Base-by-base conservation (phyloP, 345 rosid genomes). In the Mallotus nudiflorus region DNA sequence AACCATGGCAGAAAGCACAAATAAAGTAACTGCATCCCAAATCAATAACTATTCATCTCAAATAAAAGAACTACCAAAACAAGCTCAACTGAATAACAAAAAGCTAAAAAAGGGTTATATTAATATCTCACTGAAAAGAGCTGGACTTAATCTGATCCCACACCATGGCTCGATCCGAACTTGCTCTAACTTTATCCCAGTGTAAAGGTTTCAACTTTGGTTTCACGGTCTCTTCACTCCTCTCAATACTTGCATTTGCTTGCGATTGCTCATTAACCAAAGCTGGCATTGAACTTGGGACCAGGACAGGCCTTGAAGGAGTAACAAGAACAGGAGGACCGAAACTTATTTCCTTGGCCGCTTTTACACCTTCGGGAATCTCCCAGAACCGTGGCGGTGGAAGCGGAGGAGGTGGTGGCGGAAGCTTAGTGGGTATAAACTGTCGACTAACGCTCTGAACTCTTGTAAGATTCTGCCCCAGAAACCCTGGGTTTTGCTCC, bases 161-260 rank as follows among this genome's bases (percentile, higher is more conserved):
- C 80, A 88, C 98, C 90, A 88, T 96, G 57, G 75, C 96, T 55
- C 91, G 88, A 71, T 86, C 94, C 0, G 99, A 95, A 80, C 91
- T 90, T 16, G 98, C 96, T 68, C 90, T 77, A 70, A 95, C 99
- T 85, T 95, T 95, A 74, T 95, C 99, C 99, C 99, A 95, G 51
- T 95, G 98, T 73, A 95, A 84, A 72, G 99, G 78, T 79, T 92
- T 95, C 86, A 92, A 71, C 78, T 90, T 95, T 8, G 94, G 97
- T 80, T 77, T 89, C 19, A 69, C 62, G 20, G 64, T 81, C 66
- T 85, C 90, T n/a, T 81, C 89, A n/a, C 46, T 78, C 73, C 66
- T 74, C 77, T 84, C 91, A 33, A 44, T 65, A 42, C 44, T 68
- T n/a, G 67, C 77, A 31, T 56, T 71, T 48, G 49, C 73, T 63